A percentile compares a stretch with the other conserved stretches of the same genome.
Conservation (phyloP, 139 green algal species). For the Auxenochlorella pyrenoidosa region DNA sequence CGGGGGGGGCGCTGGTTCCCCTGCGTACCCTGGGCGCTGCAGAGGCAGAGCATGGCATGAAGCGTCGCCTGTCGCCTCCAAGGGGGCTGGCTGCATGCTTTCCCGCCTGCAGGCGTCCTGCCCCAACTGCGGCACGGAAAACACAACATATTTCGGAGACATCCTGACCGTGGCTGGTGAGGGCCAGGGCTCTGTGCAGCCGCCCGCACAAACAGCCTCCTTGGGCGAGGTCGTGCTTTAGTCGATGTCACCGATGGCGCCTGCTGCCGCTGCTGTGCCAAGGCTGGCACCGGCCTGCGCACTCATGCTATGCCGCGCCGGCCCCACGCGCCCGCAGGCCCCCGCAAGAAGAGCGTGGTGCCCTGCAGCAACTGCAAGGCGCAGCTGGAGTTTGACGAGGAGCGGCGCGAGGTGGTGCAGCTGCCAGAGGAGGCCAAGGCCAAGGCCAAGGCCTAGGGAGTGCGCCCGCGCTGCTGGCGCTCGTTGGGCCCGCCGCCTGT, state of each 20-base stretch:
- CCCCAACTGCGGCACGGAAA: constrained; percentile 81
- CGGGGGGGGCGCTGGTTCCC: too few species aligned
- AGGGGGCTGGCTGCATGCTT: too few species aligned
- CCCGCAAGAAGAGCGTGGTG: constrained; percentile 66
- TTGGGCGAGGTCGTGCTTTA: too few species aligned
- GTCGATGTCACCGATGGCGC: too few species aligned
- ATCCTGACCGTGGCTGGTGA: constrained; percentile 80
- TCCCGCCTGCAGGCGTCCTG: constrained; percentile 58
- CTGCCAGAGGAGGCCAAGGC: neutral
- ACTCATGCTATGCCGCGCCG: neutral
- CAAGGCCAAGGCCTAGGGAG: neutral
- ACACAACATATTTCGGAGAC: constrained; percentile 88
- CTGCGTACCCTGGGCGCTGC: neutral
- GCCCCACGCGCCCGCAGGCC: constrained; percentile 8
- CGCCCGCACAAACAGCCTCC: too few species aligned
- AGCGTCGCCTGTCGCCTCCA: too few species aligned
- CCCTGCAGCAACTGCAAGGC: constrained; percentile 80
- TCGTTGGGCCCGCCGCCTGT: too few species aligned
- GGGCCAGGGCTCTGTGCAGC: neutral
- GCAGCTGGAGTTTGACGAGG: constrained; percentile 74
- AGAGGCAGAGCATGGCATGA: too few species aligned
- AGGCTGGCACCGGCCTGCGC: neutral
- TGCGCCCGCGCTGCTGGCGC: neutral
- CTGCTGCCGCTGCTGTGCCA: neutral
- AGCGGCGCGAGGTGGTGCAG: constrained; percentile 66